These are phyloP conservation scores for Sonneratia caseolaris DNA, from an alignment of 345 rosid species.

Conservation along the genomic window DNA sequence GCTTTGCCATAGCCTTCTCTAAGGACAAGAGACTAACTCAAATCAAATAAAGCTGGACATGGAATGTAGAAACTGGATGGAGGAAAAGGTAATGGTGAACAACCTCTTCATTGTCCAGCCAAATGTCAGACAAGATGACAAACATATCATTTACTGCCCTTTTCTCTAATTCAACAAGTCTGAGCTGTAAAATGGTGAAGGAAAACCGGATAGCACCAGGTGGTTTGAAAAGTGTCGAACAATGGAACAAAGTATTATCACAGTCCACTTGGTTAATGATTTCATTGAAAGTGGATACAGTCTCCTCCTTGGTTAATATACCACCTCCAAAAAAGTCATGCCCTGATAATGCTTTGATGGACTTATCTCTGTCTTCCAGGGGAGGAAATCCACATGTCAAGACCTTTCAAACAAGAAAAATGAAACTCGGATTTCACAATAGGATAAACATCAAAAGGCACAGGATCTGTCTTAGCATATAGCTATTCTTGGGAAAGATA, in stretches of 20 bases:
- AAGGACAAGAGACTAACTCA: constrained; percentile 25
- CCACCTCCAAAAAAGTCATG: constrained; percentile 88
- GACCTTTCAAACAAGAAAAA: constrained; percentile 37
- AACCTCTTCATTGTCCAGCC: constrained; percentile 89
- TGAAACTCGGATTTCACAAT: neutral
- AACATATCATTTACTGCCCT: constrained; percentile 70
- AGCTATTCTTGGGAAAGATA: neutral
- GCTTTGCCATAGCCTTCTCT: constrained; percentile 72
- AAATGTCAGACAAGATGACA: constrained; percentile 82
- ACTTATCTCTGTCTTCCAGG: constrained; percentile 69
- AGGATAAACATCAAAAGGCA: neutral
- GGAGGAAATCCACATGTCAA: constrained; percentile 92
- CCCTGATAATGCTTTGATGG: constrained; percentile 53
- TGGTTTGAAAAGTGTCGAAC: constrained; percentile 3
- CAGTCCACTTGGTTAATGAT: constrained; percentile 1
- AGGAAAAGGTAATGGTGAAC: constrained; percentile 9
- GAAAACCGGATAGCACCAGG: constrained; percentile 11
- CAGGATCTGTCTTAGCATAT: neutral
- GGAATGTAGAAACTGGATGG: constrained; percentile 3
- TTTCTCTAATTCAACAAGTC: constrained; percentile 53
- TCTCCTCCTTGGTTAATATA: constrained; percentile 60
- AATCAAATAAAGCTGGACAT: constrained; percentile 24
- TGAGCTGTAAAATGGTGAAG: constrained; percentile 42
- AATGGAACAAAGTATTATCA: constrained; percentile 3
- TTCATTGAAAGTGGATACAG: constrained; percentile 46